Evolutionary conservation across 495 filamentous ascomycete genomes (phyloP), one percentile per base, ranked within the genome.

Genomic region (Usnea hakonensis): DNA sequence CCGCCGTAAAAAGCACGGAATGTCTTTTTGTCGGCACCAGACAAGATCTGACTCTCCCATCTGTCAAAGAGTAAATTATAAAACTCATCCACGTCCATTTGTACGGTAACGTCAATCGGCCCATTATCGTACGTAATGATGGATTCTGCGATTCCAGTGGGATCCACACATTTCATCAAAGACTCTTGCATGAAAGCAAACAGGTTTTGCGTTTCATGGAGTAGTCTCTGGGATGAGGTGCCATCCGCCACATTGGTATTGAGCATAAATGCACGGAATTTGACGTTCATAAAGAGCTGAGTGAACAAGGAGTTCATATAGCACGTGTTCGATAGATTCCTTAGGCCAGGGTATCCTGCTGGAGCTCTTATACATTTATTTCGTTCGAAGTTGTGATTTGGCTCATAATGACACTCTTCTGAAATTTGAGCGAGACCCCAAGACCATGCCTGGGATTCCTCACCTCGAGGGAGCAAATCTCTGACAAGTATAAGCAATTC

Each of bases 1-100:
- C 94, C 94, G 0, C 91, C 92, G 68, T 90, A 99, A 66, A 96
- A 90, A 0, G 87, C 87, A 44, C 90, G 81, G 61, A 99, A 91
- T 17, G 74, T 79, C 48, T 84, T 87, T 73, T 90, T 96, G 40
- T 83, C 82, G 55, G 85, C 83, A 5, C 76, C 69, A 19, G 83
- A 77, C 30, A 82, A 72, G 60, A 97, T 85, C 68, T 96, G 90
- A 8, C 85, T 83, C 70, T 99, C 95, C 83, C 90, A 91, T 36
- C 90, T 82, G 68, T 96, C 91, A 68, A 97, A 94, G 0, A 97
- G 79, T 26, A 95, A 79, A 67, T 94, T 95, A 75, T 94, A 97
- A 71, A 97, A 99, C 69, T 96, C 91, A 65, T 97, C 95, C 17
- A 96, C 95, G 70, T 99, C 94, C 90, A 97, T 97, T 70, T 97